Evolutionary conservation across 1,284 basidiomycete genomes (phyloP).

Genomic region (Bondarzewia mesenterica): DNA sequence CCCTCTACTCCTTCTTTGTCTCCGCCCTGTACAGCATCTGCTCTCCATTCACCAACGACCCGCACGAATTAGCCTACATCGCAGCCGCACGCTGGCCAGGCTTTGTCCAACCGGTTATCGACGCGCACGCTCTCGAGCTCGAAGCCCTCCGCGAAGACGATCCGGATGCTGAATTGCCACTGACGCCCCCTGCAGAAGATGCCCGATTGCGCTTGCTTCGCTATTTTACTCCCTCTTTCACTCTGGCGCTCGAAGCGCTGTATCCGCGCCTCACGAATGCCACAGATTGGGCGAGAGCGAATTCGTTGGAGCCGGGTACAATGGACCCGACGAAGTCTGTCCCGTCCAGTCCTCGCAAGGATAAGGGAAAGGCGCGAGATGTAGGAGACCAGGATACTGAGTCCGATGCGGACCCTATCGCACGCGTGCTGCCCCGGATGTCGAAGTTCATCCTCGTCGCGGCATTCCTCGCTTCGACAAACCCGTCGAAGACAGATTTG

Average conservation of each 20-base stretch:
- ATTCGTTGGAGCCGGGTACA: conserved; percentile 20
- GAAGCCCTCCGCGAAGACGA: conserved; percentile 13
- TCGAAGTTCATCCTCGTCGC: conserved; percentile 77
- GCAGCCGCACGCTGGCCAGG: conserved; percentile 76
- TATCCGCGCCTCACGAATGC: conserved; percentile 60
- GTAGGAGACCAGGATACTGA: conserved; percentile 7
- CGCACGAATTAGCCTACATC: conserved; percentile 68
- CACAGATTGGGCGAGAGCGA: conserved; percentile 44
- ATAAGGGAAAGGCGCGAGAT: neutral
- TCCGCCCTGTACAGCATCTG: conserved; percentile 58
- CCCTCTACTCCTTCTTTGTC: conserved; percentile 62
- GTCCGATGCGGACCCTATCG: conserved; percentile 10
- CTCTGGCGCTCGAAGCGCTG: conserved; percentile 51
- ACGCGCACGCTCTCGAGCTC: conserved; percentile 30
- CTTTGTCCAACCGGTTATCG: conserved; percentile 59
- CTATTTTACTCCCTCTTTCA: conserved; percentile 53
- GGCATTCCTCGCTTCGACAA: conserved; percentile 80
- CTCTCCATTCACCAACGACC: conserved; percentile 57
- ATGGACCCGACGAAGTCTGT: conserved; percentile 11
- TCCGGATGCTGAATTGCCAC: conserved; percentile 15
- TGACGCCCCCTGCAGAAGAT: conserved; percentile 42
- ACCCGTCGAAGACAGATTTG: conserved; percentile 76
- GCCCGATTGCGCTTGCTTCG: conserved; percentile 52
- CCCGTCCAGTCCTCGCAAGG: conserved; percentile 11
- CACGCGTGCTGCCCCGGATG: conserved; percentile 41